Evolutionary conservation across 2,329 filamentous ascomycete species (phyloP), one percentile per base, ranked within the genome.

Genomic region (Epichloe sibirici): DNA sequence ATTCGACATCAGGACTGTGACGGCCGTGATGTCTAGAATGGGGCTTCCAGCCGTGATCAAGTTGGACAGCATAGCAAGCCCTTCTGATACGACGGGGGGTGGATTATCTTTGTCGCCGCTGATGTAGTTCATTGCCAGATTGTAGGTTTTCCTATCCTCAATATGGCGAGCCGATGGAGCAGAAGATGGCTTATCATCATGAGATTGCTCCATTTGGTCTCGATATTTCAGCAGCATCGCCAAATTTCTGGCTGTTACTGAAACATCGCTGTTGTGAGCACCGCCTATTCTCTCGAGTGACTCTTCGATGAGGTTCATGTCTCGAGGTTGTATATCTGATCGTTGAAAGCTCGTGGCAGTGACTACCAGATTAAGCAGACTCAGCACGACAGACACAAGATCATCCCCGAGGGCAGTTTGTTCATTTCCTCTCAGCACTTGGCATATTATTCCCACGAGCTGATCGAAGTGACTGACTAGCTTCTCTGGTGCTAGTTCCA

Each of bases 31-130:
- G 60, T 89, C 84, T 15, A 89, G 64, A 9, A 83, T 70, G 0
- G 81, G 66, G 43, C 80, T 80, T 40, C 72, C 69, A 0, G 74
- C 65, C 25, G 71, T 57, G 40, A 89, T 76, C 8, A 89, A 70
- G 3, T 64, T 66, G 0, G 79, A 78, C 11, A 86, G 65, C 2
- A 86, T 68, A 48, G 79, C 78, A 8, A 86, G 67, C 0, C 83
- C 83, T 61, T 86, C 81, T 0, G 78, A 79, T 3, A 81, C 75
- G n/a, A 86, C 81, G 0, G 83, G 83, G 83, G 83, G 75, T 1
- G 82, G 82, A 2, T 79, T 81, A 56, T 85, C 82, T 4, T 70
- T 64, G 23, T 76, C 71, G 34, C 66, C 63, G 1, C 76, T 80
- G 46, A 86, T 78, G 65, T 86, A 86, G 11, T 75, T 78, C 59